Conservation (phyloP, 1,139 yeast genomes). For the Arxiozyma telluris region DNA sequence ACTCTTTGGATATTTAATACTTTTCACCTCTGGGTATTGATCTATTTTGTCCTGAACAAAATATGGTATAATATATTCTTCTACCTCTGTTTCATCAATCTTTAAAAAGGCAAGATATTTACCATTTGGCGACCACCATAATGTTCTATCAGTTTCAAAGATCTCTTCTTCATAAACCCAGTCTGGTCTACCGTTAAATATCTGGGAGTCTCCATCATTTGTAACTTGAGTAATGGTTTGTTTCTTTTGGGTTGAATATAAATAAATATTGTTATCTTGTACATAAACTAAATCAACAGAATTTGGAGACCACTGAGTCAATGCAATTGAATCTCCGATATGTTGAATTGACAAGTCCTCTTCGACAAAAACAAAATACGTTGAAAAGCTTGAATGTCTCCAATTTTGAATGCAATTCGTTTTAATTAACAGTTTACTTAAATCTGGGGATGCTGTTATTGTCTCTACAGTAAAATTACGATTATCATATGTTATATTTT, state of each 20-base stretch:
- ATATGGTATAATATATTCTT: constrained; percentile 62
- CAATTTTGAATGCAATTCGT: constrained; percentile 57
- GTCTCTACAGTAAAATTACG: constrained; percentile 41
- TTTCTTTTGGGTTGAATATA: constrained; percentile 37
- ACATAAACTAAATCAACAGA: constrained; percentile 65
- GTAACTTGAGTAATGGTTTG: constrained; percentile 23
- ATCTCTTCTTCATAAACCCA: constrained; percentile 99
- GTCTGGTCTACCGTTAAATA: constrained; percentile 91
- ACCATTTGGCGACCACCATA: constrained; percentile 89
- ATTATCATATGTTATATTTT: constrained; percentile 36
- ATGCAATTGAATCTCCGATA: constrained; percentile 32
- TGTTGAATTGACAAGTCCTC: constrained; percentile 28
- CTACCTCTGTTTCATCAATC: constrained; percentile 69
- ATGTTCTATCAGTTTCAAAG: constrained; percentile 50
- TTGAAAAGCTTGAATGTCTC: constrained; percentile 72
- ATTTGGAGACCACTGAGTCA: constrained; percentile 73
- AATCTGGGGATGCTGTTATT: constrained; percentile 56
- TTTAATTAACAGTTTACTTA: constrained; percentile 45
- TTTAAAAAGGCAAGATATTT: constrained; percentile 53
- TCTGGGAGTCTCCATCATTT: constrained; percentile 54
- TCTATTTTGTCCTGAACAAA: constrained; percentile 44
- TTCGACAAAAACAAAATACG: constrained; percentile 57
- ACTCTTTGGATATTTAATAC: constrained; percentile 83
- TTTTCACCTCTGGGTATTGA: constrained; percentile 57
- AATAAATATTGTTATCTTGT: constrained; percentile 55